Conservation (phyloP, 2,329 filamentous ascomycete species). For the Arthroderma sp. region DNA sequence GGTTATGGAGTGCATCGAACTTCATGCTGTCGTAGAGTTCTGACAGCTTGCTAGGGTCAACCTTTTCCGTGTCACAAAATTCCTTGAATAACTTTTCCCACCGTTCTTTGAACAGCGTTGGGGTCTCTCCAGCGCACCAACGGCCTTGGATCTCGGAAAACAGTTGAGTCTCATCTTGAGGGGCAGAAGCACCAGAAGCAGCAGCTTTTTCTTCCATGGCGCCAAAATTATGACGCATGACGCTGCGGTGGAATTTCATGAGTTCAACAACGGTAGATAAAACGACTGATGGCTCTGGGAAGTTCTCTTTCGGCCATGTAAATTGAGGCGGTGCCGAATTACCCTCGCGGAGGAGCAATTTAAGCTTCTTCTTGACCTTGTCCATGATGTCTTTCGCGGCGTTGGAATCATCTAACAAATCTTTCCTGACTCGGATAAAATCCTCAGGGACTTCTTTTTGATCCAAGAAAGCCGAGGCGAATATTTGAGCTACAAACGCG, state of each 20-base stretch:
- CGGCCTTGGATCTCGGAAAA: constrained; percentile 66
- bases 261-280: constrained; percentile 83
- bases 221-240: constrained; percentile 88
- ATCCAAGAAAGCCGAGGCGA: constrained; percentile 76
- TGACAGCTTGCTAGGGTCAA: constrained; percentile 96
- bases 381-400: constrained; percentile 99
- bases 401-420: constrained; percentile 92
- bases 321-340: constrained; percentile 89
- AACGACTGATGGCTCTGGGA: constrained; percentile 86
- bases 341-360: constrained; percentile 80
- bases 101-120: constrained; percentile 84
- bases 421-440: constrained; percentile 82
- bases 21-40: constrained; percentile 99
- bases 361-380: constrained; percentile 99
- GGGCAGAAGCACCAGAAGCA: constrained; percentile 10
- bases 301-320: constrained; percentile 86
- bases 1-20: constrained; percentile 93
- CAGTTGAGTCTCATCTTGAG: constrained; percentile 33
- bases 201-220: constrained; percentile 47
- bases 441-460: constrained; percentile 74
- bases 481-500: constrained; percentile 61
- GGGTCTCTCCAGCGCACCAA: constrained; percentile 94
- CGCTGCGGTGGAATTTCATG: constrained; percentile 92
- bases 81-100: constrained; percentile 98
- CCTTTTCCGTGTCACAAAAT: constrained; percentile 93